Conservation (phyloP, 345 rosid genomes). For the Trapa incisa region DNA sequence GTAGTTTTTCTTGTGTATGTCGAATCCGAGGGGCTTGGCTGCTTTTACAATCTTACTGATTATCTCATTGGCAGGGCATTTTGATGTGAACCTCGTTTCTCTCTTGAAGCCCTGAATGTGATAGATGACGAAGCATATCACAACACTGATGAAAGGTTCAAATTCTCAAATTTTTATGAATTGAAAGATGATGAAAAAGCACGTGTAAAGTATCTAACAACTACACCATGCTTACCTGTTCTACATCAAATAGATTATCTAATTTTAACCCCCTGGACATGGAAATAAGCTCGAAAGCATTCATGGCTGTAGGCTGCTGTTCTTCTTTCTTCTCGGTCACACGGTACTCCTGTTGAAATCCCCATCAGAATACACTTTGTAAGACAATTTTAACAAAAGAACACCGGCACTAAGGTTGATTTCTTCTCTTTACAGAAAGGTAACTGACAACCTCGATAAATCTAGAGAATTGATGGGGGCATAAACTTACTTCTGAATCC, state of each 20-base stretch:
- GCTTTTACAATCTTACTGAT: constrained; percentile 77
- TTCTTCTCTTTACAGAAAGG: neutral
- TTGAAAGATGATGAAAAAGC: too few species aligned
- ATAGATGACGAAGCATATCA: neutral
- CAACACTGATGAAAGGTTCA: neutral
- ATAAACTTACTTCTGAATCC: constrained; percentile 62
- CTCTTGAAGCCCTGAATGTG: constrained; percentile 51
- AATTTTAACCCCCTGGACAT: constrained; percentile 86
- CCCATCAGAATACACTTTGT: neutral
- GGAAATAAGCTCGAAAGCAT: constrained; percentile 87
- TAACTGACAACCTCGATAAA: neutral
- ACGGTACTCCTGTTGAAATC: constrained; percentile 53
- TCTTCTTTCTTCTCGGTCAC: constrained; percentile 80
- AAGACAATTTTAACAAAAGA: constrained; percentile 5
- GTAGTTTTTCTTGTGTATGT: constrained; percentile 81
- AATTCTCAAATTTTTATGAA: neutral
- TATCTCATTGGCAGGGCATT: constrained; percentile 75
- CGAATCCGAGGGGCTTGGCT: constrained; percentile 89
- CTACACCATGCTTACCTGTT: constrained; percentile 44
- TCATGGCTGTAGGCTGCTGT: constrained; percentile 72
- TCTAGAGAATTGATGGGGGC: neutral
- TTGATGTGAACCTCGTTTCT: constrained; percentile 81
- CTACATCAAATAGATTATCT: constrained; percentile 65
- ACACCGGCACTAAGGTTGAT: neutral
- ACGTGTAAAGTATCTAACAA: neutral